Conservation (phyloP, 169 alveolate species). For the Neospora caninum region DNA sequence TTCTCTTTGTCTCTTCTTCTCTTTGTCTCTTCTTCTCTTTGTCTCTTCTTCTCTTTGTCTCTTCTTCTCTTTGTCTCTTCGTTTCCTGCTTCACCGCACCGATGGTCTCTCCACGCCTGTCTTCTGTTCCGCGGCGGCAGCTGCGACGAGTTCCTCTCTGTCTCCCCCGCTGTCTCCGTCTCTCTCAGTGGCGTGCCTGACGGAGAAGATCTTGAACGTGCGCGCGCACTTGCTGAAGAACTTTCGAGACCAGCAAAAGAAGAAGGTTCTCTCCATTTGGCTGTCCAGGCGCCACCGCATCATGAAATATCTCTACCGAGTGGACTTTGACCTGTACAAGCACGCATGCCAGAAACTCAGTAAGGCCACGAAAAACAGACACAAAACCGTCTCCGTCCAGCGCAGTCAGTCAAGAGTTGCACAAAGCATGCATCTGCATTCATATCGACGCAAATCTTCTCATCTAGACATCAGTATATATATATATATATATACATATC, state of each 20-base stretch:
- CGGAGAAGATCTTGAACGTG: slow-evolving; percentile 85
- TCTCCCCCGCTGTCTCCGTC: too few species aligned
- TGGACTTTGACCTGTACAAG: slow-evolving; percentile 82
- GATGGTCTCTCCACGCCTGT: too few species aligned
- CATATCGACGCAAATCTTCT: too few species aligned
- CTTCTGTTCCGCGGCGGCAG: too few species aligned
- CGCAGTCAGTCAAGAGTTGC: too few species aligned
- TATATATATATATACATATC: neutral
- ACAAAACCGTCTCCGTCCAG: too few species aligned
- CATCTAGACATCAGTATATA: neutral
- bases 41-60: neutral
- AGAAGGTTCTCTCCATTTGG: slow-evolving; percentile 83
- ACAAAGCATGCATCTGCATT: neutral
- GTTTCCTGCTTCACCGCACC: too few species aligned
- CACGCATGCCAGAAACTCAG: slow-evolving; percentile 81
- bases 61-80: neutral
- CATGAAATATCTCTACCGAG: slow-evolving; percentile 84
- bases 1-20: neutral
- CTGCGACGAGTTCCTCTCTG: too few species aligned
- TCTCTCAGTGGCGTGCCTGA: slow-evolving; percentile 81
- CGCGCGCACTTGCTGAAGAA: slow-evolving; percentile 82
- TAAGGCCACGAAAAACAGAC: neutral
- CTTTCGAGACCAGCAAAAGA: slow-evolving; percentile 82
- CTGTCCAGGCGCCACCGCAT: slow-evolving; percentile 82
- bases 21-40: neutral